Conservation (phyloP, 2,329 filamentous ascomycete species). For the Sarocladiaceae sp. region DNA sequence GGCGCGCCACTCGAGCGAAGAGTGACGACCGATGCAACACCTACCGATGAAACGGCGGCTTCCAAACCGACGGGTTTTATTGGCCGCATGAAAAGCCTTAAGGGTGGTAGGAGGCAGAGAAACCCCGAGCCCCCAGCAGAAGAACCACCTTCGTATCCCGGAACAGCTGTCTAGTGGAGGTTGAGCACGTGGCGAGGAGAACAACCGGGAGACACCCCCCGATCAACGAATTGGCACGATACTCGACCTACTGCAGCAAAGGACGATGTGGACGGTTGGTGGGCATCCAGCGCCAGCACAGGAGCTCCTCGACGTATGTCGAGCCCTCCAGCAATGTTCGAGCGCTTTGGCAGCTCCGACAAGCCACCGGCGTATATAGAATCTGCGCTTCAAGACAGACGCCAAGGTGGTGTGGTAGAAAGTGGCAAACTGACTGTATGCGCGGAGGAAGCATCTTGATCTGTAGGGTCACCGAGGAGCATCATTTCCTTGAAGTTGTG, state of each 20-base stretch:
- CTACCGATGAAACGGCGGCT: constrained; percentile 32
- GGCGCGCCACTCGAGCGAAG: constrained; percentile 54
- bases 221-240: background rate
- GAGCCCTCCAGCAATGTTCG: background rate
- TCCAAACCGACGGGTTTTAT: constrained; percentile 56
- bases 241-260: background rate
- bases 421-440: background rate
- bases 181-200: constrained; percentile 6
- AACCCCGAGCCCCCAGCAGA: constrained; percentile 21
- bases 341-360: background rate
- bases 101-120: constrained; percentile 52
- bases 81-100: constrained; percentile 75
- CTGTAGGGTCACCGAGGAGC: background rate
- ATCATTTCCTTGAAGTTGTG: background rate
- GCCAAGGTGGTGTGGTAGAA: background rate
- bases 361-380: background rate
- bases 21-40: constrained; percentile 50
- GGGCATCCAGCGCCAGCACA: background rate
- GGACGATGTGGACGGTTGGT: background rate
- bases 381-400: background rate
- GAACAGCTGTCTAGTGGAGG: constrained; percentile 33
- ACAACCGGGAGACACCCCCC: background rate
- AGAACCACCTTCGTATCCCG: constrained; percentile 17
- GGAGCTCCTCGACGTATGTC: too few relatives aligned
- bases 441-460: constrained; percentile 1